phyloP scores from a whole-genome alignment of 2,329 filamentous ascomycete genomes.

The Penicillium sp. region DNA sequence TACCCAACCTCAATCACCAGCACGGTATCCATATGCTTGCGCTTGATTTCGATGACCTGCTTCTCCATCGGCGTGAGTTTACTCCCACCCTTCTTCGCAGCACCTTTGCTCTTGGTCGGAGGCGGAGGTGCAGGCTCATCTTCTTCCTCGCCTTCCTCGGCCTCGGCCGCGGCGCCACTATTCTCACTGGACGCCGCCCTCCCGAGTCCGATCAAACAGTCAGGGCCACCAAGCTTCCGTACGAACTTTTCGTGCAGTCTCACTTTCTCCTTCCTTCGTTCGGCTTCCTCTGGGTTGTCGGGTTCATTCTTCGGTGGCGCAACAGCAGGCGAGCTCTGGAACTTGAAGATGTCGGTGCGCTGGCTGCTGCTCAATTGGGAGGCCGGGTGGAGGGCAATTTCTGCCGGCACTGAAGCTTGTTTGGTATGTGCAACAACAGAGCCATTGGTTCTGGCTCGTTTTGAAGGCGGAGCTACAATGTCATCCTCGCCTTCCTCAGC shows the following conservation, averaged over 20 bases:
- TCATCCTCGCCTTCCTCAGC: constrained; percentile 42
- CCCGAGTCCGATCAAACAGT: constrained; percentile 71
- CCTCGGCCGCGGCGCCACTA: constrained; percentile 56
- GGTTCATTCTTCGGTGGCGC: constrained; percentile 35
- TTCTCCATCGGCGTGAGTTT: constrained; percentile 95
- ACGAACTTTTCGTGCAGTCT: constrained; percentile 82
- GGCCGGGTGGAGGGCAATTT: constrained; percentile 10
- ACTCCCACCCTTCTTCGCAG: constrained; percentile 69
- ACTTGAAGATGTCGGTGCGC: constrained; percentile 61
- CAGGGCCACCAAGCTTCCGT: constrained; percentile 82
- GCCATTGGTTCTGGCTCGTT: constrained; percentile 39
- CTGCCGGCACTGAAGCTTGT: constrained; percentile 4
- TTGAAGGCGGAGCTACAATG: constrained; percentile 44
- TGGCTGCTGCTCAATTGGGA: constrained; percentile 43
- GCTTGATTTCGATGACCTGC: constrained; percentile 92
- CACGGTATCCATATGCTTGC: constrained; percentile 83
- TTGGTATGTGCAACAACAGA: constrained; percentile 16
- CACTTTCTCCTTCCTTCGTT: constrained; percentile 61
- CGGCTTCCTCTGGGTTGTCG: constrained; percentile 52
- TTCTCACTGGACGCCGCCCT: constrained; percentile 59
- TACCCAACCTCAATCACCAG: constrained; percentile 95
- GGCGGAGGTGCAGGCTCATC: constrained; percentile 48
- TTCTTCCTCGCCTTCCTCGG: constrained; percentile 59
- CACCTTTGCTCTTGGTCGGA: constrained; percentile 48
- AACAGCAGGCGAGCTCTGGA: constrained; percentile 53